Evolutionary conservation across 805 yeast genomes (phyloP).

Genomic region (Pichia exigua): DNA sequence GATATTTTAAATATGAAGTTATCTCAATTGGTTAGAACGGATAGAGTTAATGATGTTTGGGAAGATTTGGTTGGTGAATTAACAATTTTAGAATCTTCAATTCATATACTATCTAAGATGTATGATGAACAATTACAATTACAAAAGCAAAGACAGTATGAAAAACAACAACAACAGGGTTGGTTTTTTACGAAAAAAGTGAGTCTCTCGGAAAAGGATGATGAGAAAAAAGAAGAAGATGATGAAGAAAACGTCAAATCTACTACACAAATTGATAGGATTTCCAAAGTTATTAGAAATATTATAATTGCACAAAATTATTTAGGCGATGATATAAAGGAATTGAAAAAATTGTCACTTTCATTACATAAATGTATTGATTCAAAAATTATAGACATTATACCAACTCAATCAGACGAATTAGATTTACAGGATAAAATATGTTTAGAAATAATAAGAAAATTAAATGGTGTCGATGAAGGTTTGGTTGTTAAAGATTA

Average conservation of each 20-base stretch:
- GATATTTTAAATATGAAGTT: constrained; percentile 9
- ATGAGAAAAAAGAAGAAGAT: not conserved
- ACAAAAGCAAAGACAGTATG: not conserved
- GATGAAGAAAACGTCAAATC: not conserved
- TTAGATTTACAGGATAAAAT: constrained; percentile 13
- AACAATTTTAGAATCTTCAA: constrained; percentile 8
- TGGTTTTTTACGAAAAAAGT: not conserved
- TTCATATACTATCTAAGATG: constrained; percentile 6
- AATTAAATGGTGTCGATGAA: constrained; percentile 23
- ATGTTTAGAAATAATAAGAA: constrained; percentile 16
- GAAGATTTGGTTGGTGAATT: constrained; percentile 15
- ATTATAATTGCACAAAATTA: constrained; percentile 8
- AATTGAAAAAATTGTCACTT: constrained; percentile 6
- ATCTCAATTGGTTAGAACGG: constrained; percentile 10
- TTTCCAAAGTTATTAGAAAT: constrained; percentile 12
- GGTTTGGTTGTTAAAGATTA: constrained; percentile 21
- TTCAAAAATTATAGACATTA: not conserved
- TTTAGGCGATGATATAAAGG: constrained; percentile 13
- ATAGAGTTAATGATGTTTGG: constrained; percentile 13
- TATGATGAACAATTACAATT: constrained; percentile 3
- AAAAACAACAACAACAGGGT: not conserved
- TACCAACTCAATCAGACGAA: not conserved
- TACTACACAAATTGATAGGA: constrained; percentile 4
- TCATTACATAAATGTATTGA: constrained; percentile 6
- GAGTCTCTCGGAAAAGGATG: not conserved